Conservation (phyloP, 108 stramenopile genomes). For the Cyclostephanos tholiformis region DNA sequence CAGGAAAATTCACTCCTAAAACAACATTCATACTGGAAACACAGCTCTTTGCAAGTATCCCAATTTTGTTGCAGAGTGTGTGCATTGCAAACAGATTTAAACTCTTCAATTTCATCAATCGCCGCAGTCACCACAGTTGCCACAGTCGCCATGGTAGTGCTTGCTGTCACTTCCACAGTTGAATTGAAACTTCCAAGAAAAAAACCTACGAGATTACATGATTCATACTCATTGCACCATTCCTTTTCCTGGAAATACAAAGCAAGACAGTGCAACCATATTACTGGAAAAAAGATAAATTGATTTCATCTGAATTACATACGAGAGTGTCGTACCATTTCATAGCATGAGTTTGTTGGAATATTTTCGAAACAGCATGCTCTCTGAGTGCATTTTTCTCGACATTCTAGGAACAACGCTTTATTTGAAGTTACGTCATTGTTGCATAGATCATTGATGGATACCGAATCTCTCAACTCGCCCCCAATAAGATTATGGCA, state of each 20-base stretch:
- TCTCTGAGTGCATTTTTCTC: slow-evolving; percentile 12
- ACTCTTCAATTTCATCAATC: neutral
- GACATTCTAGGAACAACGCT: slow-evolving; percentile 1
- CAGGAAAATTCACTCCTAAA: too few species aligned
- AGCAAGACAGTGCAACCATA: neutral
- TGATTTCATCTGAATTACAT: neutral
- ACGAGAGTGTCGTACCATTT: slow-evolving; percentile 2
- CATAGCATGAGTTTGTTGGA: slow-evolving; percentile 20
- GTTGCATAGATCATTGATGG: slow-evolving; percentile 17
- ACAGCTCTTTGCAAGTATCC: neutral
- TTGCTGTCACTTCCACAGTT: neutral
- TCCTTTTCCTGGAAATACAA: slow-evolving; percentile 8
- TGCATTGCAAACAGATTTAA: neutral
- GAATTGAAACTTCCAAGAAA: neutral
- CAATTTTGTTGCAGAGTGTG: neutral
- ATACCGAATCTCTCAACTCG: slow-evolving; percentile 1
- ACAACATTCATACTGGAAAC: neutral
- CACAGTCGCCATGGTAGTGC: too few species aligned
- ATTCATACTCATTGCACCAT: slow-evolving; percentile 30
- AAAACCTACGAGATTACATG: slow-evolving; percentile 20
- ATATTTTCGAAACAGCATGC: slow-evolving; percentile 26
- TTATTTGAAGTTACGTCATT: neutral
- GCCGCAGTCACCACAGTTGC: too few species aligned
- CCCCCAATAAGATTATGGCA: slow-evolving; percentile 22
- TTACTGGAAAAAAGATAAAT: slow-evolving; percentile 6